Conservation (phyloP, 2,329 filamentous ascomycete species). For the Trichoderma sp. region DNA sequence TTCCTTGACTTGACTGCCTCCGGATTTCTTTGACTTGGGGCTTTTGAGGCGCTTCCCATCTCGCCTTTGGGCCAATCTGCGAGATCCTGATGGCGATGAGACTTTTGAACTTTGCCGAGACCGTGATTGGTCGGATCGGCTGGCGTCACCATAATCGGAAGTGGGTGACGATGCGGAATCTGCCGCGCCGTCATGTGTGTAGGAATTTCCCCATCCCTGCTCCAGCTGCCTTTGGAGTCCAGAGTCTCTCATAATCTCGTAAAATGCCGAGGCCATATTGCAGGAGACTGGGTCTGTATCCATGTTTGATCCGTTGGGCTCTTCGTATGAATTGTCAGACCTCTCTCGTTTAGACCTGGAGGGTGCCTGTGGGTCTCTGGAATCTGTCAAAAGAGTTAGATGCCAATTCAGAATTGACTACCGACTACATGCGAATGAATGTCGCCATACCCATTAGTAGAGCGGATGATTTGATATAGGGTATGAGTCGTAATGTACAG, state of each 20-base stretch:
- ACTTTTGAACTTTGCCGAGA: constrained; percentile 4
- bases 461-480: background rate
- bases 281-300: constrained; percentile 19
- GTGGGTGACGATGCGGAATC: constrained; percentile 13
- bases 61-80: constrained; percentile 1
- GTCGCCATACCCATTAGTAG: constrained; percentile 1
- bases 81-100: constrained; percentile 1
- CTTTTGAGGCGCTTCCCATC: background rate
- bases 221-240: constrained; percentile 23
- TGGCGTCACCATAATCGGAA: background rate
- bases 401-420: background rate
- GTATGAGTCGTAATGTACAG: background rate
- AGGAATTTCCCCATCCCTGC: constrained; percentile 20
- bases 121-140: background rate
- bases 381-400: constrained; percentile 20
- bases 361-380: background rate
- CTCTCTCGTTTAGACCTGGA: background rate
- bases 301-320: background rate
- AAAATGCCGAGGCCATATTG: constrained; percentile 27
- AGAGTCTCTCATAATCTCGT: constrained; percentile 27
- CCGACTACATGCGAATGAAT: background rate
- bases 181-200: background rate
- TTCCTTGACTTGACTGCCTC: constrained; percentile 17
- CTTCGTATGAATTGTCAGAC: background rate
- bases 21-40: constrained; percentile 17